phyloP scores from a whole-genome alignment of 73 alveolate species.

The Tetrahymena thermophila region DNA sequence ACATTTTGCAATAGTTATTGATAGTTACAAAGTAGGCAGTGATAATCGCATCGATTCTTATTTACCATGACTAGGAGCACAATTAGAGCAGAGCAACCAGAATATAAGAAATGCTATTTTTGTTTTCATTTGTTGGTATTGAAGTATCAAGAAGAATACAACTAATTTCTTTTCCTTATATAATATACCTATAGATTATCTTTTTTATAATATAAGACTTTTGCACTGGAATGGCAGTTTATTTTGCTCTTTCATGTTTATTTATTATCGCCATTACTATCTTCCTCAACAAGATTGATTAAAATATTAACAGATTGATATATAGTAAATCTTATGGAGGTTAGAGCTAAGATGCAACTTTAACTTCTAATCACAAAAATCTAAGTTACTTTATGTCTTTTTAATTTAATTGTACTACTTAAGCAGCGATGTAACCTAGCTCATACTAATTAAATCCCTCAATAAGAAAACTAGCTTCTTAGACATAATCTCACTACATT shows the following conservation, averaged over 20 bases:
- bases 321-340: not conserved
- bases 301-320: not conserved
- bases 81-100: not conserved
- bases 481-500: not conserved
- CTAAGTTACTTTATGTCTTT: not conserved
- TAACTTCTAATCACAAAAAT: not conserved
- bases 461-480: not conserved
- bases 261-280: not conserved
- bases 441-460: not conserved
- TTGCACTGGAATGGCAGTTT: not conserved
- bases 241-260: not conserved
- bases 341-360: not conserved
- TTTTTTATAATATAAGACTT: not conserved
- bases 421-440: not conserved
- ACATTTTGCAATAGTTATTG: not conserved
- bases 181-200: not conserved
- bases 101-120: not conserved
- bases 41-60: not conserved
- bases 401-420: not conserved
- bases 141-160: not conserved
- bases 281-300: not conserved
- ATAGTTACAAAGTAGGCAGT: not conserved
- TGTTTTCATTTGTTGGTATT: not conserved
- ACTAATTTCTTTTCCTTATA: not conserved
- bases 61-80: not conserved